Base-by-base conservation (phyloP, 768 basidiomycete genomes). In the Gloeophyllum trabeum region DNA sequence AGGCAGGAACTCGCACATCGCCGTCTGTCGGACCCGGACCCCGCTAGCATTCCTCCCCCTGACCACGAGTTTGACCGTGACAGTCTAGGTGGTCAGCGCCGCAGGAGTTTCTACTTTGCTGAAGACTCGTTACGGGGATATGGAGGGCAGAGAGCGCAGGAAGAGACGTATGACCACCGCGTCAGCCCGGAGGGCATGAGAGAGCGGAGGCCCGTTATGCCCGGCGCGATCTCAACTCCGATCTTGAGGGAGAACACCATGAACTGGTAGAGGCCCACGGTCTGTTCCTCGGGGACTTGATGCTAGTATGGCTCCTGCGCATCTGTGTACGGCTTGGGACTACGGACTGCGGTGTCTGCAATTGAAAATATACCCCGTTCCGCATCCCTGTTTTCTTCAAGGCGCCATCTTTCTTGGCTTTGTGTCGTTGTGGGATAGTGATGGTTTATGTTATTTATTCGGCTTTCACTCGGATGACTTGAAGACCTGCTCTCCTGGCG, bases 71-170 rank as follows among this genome's bases (percentile, higher is more conserved):
- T 87, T 53, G 86, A 88, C 54, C 75, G 76, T 54, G 84, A 87
- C 51, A 78, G 74, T 42, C 61, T 86, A 1, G 85, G 83, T 18
- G 84, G 74, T 5, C 75, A 76, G 56, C 67, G 86, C 44, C 64
- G 87, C 42, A 57, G 84, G 45, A 84, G 81, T 48, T 91, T 89
- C 66, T 91, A 89, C 60, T 91, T 76, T 54, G 87, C 87, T 3
- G 88, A 89, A 62, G 87, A 91, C 55, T 81, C 79, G 48, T 58
- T 91, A 57, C 65, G 82, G 30, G 79, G 79, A 12, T 76, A 58
- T 56, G 67, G 72, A 52, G 58, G 61, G 24, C 57, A 32, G 41
- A 26, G 21, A 50, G 41, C 49, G 28, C 66, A 63, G 37, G 63
- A 69, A 35, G 58, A 58, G 10, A 55, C 61, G 48, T 63, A 58